Conservation (phyloP, 306 rosid species). For the Purshia tridentata region DNA sequence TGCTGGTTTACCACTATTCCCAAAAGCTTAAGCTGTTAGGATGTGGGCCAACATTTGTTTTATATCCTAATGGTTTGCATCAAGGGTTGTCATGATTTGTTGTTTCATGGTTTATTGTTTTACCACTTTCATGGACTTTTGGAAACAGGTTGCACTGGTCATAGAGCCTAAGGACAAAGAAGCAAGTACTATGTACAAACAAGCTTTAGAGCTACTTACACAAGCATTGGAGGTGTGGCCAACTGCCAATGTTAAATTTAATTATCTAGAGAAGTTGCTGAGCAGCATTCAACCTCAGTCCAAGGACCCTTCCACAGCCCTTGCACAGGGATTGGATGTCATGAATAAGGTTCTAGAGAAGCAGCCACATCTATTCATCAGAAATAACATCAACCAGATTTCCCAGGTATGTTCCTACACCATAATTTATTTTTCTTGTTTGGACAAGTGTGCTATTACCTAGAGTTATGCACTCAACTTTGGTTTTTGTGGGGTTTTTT, state of each 20-base stretch:
- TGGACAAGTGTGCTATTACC: constrained; percentile 16
- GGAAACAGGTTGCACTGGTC: constrained; percentile 87
- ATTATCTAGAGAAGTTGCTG: constrained; percentile 91
- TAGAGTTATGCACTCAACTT: constrained; percentile 13
- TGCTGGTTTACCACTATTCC: too few species aligned
- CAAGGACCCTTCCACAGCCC: constrained; percentile 96
- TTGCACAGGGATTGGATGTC: constrained; percentile 98
- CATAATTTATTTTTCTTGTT: neutral
- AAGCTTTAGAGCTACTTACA: constrained; percentile 92
- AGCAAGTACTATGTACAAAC: constrained; percentile 90
- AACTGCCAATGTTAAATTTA: constrained; percentile 90
- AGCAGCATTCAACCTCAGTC: constrained; percentile 97
- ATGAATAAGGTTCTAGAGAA: constrained; percentile 98
- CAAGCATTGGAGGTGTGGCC: constrained; percentile 99
- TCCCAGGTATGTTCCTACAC: constrained; percentile 69
- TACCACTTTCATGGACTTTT: constrained; percentile 24
- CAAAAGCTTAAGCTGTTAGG: too few species aligned
- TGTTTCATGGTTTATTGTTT: neutral
- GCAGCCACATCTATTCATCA: constrained; percentile 92
- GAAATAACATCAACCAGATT: constrained; percentile 90
- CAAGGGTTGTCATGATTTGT: neutral
- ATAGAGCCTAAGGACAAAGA: constrained; percentile 99
- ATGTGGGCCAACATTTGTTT: too few species aligned
- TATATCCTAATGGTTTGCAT: neutral
- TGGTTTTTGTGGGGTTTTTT: constrained; percentile 10